These are phyloP conservation scores for Arachis monticola DNA, from an alignment of 331 rosid genomes.

Conservation along the genomic window DNA sequence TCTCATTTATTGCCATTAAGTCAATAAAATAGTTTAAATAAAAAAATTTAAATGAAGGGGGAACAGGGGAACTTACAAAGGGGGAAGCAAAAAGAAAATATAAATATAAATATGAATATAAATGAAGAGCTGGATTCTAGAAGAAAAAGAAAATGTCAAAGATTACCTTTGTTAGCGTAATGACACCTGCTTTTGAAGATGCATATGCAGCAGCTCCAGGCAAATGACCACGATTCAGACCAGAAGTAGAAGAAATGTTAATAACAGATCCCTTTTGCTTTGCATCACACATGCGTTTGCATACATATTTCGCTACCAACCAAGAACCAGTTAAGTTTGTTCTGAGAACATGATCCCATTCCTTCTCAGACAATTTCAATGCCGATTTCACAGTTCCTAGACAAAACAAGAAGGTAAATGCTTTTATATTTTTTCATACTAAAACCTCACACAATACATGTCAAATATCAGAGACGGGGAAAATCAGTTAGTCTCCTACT, in stretches of 20 bases:
- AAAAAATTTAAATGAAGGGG: background rate
- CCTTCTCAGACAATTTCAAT: constrained; percentile 72
- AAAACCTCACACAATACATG: background rate
- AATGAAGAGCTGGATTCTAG: background rate
- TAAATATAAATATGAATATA: background rate
- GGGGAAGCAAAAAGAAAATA: background rate
- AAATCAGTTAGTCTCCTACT: background rate
- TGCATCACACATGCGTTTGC: constrained; percentile 63
- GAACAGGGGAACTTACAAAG: background rate
- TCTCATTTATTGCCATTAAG: background rate
- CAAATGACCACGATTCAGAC: constrained; percentile 59
- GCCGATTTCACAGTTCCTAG: constrained; percentile 65
- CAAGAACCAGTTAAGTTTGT: constrained; percentile 81
- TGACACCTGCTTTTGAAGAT: constrained; percentile 66
- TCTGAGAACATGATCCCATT: constrained; percentile 64
- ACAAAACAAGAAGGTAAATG: constrained; percentile 14
- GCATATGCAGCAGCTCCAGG: constrained; percentile 71
- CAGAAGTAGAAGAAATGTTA: constrained; percentile 71
- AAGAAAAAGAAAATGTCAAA: constrained; percentile 10
- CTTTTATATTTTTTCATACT: background rate
- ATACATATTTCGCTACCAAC: constrained; percentile 78
- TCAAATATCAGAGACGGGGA: background rate
- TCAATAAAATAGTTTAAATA: background rate
- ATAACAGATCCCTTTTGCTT: constrained; percentile 66
- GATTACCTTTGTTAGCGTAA: constrained; percentile 63